Conservation (phyloP, 805 yeast species). For the Metahyphopichia silvanorum region DNA sequence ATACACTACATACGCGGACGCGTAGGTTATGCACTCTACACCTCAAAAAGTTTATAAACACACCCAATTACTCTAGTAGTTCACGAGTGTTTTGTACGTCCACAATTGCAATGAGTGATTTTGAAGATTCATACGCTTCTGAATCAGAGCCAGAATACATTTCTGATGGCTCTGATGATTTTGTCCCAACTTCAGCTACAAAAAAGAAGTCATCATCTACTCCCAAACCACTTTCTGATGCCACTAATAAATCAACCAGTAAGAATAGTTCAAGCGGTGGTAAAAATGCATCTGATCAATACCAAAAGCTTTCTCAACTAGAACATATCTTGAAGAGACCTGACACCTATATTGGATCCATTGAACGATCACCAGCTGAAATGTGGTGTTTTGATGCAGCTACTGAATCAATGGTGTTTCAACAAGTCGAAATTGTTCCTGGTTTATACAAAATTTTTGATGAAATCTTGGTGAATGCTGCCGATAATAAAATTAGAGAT, state of each 20-base stretch:
- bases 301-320: conserved; percentile 90
- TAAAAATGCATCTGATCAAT: conserved; percentile 61
- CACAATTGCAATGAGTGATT: no score
- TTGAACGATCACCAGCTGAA: conserved; percentile 72
- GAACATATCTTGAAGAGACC: conserved; percentile 97
- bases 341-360: conserved; percentile 95
- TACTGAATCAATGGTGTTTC: conserved; percentile 41
- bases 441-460: conserved; percentile 96
- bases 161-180: conserved; percentile 17
- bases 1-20: no score
- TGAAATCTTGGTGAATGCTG: conserved; percentile 96
- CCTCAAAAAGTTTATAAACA: no score
- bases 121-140: conserved; percentile 5
- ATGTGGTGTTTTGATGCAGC: conserved; percentile 78
- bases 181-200: conserved; percentile 11
- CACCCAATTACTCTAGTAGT: no score
- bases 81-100: no score
- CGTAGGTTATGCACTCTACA: no score
- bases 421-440: conserved; percentile 83
- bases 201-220: conserved; percentile 7
- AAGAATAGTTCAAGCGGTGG: no score
- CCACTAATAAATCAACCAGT: conserved; percentile 16
- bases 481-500: conserved; percentile 96
- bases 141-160: conserved; percentile 9
- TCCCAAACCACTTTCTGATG: conserved; percentile 18